A percentile compares a stretch with the other conserved stretches of the same genome.
phyloP scores from a whole-genome alignment of 2,329 filamentous ascomycete genomes.

The Ceratocystis alfenasii region DNA sequence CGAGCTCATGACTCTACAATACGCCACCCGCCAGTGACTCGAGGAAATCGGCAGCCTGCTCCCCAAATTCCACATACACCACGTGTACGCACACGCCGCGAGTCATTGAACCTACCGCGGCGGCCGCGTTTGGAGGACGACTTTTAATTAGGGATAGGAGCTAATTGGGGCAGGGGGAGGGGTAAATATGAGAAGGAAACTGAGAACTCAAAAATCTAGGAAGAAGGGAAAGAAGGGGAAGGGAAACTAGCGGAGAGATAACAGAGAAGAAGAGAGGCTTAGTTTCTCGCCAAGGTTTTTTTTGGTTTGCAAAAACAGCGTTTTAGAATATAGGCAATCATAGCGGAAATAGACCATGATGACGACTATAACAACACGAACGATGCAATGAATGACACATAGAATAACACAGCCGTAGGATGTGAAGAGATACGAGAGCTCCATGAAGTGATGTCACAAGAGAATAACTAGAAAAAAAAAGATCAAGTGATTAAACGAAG shows the following conservation, averaged over 20 bases:
- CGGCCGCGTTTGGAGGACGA: background rate
- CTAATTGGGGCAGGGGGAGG: background rate
- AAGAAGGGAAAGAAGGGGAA: background rate
- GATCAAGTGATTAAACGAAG: too few relatives aligned
- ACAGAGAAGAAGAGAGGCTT: background rate
- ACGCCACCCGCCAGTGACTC: background rate
- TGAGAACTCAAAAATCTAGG: background rate
- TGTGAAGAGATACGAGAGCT: too few relatives aligned
- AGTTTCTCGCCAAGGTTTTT: background rate
- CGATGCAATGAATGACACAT: background rate
- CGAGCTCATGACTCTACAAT: background rate
- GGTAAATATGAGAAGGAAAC: too few relatives aligned
- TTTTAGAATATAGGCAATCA: conserved; percentile 10
- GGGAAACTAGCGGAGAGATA: background rate
- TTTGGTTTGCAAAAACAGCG: background rate
- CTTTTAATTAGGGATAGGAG: background rate
- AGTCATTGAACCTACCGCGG: background rate
- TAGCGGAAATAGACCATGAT: conserved; percentile 9
- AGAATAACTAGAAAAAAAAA: too few relatives aligned
- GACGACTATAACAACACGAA: background rate
- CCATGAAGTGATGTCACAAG: too few relatives aligned
- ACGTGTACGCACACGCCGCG: background rate
- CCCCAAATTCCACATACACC: background rate
- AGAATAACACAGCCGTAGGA: too few relatives aligned
- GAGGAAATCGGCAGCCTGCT: background rate